A percentile compares a stretch with the other conserved stretches of the same genome.
Conservation (phyloP, 148 eudicot genomes). For the Rhododendron henanense region DNA sequence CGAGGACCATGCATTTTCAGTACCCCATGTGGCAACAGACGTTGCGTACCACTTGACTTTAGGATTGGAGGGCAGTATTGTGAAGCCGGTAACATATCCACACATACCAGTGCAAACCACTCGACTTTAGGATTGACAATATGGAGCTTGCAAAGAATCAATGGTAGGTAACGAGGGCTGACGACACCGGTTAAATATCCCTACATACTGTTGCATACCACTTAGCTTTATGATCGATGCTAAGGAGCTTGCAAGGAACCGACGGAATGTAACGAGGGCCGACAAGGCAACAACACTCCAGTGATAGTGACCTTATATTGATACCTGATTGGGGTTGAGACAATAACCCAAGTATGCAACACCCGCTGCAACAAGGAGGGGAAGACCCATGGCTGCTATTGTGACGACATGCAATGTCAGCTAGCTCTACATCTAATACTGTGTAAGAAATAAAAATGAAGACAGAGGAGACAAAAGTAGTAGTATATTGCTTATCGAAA, state of each 20-base stretch:
- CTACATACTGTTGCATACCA: background rate
- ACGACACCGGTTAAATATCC: background rate
- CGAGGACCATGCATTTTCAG: background rate
- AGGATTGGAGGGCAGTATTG: background rate
- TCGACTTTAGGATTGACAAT: too few species aligned
- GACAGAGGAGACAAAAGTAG: background rate
- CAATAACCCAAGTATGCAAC: background rate
- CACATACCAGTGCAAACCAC: background rate
- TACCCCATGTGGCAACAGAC: background rate
- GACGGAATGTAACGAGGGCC: background rate
- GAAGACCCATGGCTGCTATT: background rate
- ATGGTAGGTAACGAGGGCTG: too few species aligned
- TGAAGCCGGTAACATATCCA: background rate
- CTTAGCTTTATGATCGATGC: background rate
- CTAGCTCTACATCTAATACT: background rate
- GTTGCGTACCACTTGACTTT: background rate
- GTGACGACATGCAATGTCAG: background rate
- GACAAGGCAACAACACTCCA: background rate
- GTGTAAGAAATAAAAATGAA: background rate
- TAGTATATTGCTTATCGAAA: background rate
- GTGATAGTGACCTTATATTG: background rate
- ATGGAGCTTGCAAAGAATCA: too few species aligned
- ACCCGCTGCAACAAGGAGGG: background rate
- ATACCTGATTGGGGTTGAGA: background rate
- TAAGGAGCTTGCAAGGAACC: background rate